Evolutionary conservation across 768 basidiomycete genomes (phyloP), one percentile per base, ranked within the genome.

Genomic region (Boletus patriciae): DNA sequence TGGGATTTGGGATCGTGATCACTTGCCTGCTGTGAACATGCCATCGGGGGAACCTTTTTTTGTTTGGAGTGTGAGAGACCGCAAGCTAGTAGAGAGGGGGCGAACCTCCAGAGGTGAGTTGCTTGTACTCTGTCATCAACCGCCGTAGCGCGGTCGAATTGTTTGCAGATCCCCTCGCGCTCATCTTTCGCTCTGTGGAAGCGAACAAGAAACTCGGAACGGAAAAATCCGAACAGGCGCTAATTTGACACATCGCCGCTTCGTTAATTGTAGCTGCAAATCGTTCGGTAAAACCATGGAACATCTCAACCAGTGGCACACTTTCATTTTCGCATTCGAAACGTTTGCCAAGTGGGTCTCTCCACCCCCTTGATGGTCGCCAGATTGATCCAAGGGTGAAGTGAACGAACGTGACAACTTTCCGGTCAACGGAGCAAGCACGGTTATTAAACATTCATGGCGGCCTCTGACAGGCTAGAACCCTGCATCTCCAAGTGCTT

Each of bases 71-170:
- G 36, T 27, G 43, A 37, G 19, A 11, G 8, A 6, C 18, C 2
- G 23, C 16, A 8, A 1, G 31, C 12, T 2, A 5, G 27, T 27
- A 3, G 13, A 1, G n/a, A 10, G 0, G 18, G 46, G 16, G 52
- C 76, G 57, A 60, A 88, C 87, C 90, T 76, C 87, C 86, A 9
- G 92, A 77, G 2, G 88, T 90, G 66, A 93, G 80, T 62, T 90
- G 90, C 71, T 86, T 90, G 78, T 93, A 93, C 67, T 97, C 94
- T 2, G 89, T 94, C 94, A 95, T 96, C 51, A 96, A 78, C 43
- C 94, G 81, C 59, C 90, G 82, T 45, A 92, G 77, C 11, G 94
- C 94, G 7, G 92, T 94, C 34, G 86, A 74, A 61, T 74, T 85
- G 50, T 70, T 78, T 12, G 34, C 60, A 19, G 83, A 77, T 40